Base-by-base conservation (phyloP, 495 filamentous ascomycete genomes). In the Alectoria sarmentosa region DNA sequence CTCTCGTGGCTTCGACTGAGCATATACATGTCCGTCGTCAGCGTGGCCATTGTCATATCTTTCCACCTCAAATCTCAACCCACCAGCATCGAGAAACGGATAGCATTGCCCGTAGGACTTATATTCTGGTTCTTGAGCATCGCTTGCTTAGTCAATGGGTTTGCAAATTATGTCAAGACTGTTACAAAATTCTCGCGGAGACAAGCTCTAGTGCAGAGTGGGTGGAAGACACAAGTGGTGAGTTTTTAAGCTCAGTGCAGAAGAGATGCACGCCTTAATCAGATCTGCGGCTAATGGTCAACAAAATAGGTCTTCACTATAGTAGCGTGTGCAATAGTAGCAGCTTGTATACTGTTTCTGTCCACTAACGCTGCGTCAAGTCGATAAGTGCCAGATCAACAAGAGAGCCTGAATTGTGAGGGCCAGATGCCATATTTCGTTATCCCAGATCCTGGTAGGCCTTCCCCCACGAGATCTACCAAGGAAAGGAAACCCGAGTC, bases 1-100 rank as follows among this genome's bases (percentile, higher is more conserved):
- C 88, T 98, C 60, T 97, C 95, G 26, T 97, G 92, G 84, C 87
- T 98, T 7, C 86, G 94, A 5, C 84, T 98, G 8, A 87, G 89
- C 23, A 84, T 97, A 70, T 96, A 96, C 78, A 88, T 98, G 80
- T 83, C 91, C 61, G 78, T 98, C 39, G 93, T 98, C 26, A 84
- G 90, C 13, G 79, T 93, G 23, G 94, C 94, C 48, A 96, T 98
- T 66, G 82, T 94, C 13, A 82, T 96, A 46, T 96, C 91, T 11
- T 98, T 98, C 74, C 92, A 98, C 68, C 84, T 98, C 61, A 90
- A 90, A 66, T 77, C 80, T 26, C 75, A 86, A 64, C 90, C 94
- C 4, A 84, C 86, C 2, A 71, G 72, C 5, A 73, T 90, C 0
- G 94, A 98, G 76, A 79, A 82, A 65, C 82, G 81, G 49, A 84